Evolutionary conservation across 2,329 filamentous ascomycete species (phyloP), one percentile per base, ranked within the genome.

Genomic region (Alternaria sp.): DNA sequence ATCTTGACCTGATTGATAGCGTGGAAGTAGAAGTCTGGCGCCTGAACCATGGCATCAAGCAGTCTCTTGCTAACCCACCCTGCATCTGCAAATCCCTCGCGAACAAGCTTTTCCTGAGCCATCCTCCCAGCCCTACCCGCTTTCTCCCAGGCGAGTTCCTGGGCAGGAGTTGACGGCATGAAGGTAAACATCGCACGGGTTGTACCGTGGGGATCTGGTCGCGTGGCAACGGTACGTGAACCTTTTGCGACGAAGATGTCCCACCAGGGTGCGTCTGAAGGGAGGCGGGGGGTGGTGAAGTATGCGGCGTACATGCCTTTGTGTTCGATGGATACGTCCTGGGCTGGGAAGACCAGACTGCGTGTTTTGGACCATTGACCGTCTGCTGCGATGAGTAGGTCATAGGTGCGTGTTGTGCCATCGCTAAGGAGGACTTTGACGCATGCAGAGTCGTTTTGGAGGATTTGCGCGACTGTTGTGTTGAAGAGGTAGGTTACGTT

Each of bases 321-420:
- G 81, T 82, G 54, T 88, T 82, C 54, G 84, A 79, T 0, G 78
- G 11, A 69, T 47, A 65, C 76, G 70, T 47, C 30, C 18, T 71
- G 69, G 4, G 66, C 9, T 15, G 60, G 69, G 25, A 78, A 72
- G 60, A 71, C 71, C 57, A 70, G 63, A 41, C 64, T 72, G 55
- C 75, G 54, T 46, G 83, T 83, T 28, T 79, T 82, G 1, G 86
- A 88, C 26, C 83, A 80, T 51, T 85, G 81, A 0, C 87, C 87
- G 61, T 89, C 87, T 4, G 87, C 86, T 6, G 84, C 86, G 45
- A 89, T 82, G 0, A 89, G 65, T 0, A 89, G 70, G 67, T 88
- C 86, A 53, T 81, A 89, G 1, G 68, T 72, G 9, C 81, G 80
- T 0, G 67, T 76, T 11, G 72, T 73, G 2, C 84, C 84, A 60